Evolutionary conservation across 305 asterid genomes (phyloP), one percentile per base, ranked within the genome.

Genomic region (Fraxinus paxiana): DNA sequence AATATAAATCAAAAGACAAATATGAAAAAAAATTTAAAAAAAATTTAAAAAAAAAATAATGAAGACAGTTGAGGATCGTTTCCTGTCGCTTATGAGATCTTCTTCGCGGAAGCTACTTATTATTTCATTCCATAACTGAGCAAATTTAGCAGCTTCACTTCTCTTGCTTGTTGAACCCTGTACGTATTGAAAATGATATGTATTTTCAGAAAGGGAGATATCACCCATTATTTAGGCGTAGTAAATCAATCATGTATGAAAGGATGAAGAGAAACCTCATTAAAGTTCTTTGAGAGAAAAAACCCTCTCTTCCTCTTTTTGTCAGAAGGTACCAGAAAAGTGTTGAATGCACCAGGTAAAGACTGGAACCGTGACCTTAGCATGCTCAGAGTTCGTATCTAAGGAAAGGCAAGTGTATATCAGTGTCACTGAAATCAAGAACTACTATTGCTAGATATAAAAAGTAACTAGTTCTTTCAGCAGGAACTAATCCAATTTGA

Each of bases 331-430:
- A 94, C 91, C 91, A 96, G 87, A 86, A 85, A 87, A 76, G 95
- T 88, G 87, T 94, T 94, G 92, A 96, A 96, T 85, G 98, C 99
- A 87, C 95, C 94, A 76, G 99, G 99, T 79, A 96, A 87, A 41
- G 99, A 96, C 89, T 90, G 97, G 86, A 96, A 96, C 70, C 99
- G 96, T 75, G 99, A 93, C 88, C 99, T 88, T 72, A 96, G 86
- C 99, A 96, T 96, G 90, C 88, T 91, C 74, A 96, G 96, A 82
- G 99, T 96, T 84, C 98, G 94, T 79, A 96, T 94, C 99, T 96
- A 92, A 80, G 77, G 84, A 80, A 79, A 83, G 67, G 77, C 78
- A 83, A 81, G 69, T 70, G 41, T 22, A 82, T 28, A 72, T 80
- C 77, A 84, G 54, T 79, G 37, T 76, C 30, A 82, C 54, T 78